Evolutionary conservation across 2,329 filamentous ascomycete species (phyloP).

Genomic region (Balansia obtecta): DNA sequence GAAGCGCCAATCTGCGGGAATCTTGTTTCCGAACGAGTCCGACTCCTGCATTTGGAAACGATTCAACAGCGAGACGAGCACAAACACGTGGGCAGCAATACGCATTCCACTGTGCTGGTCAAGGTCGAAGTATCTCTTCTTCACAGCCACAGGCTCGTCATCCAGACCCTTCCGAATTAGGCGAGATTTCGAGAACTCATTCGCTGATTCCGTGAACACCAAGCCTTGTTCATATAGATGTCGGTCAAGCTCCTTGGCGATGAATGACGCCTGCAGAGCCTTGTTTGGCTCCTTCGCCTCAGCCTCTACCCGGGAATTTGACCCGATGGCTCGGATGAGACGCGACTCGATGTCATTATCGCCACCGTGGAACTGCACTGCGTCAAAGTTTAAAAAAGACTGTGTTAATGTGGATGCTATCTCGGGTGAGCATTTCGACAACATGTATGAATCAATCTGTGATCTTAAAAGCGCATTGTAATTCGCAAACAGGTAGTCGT

Average conservation of each 20-base stretch:
- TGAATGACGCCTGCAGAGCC: constrained; percentile 62
- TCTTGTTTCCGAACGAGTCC: constrained; percentile 6
- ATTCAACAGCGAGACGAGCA: constrained; percentile 55
- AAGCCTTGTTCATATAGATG: constrained; percentile 49
- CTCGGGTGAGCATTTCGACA: constrained; percentile 40
- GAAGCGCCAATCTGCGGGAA: constrained; percentile 19
- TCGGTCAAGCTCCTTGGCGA: constrained; percentile 47
- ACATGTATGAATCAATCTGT: constrained; percentile 64
- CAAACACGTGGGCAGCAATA: constrained; percentile 53
- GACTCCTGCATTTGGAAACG: constrained; percentile 29
- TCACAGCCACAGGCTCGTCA: constrained; percentile 22
- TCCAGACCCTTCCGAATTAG: constrained; percentile 14
- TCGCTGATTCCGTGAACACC: constrained; percentile 16
- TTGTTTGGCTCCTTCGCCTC: constrained; percentile 58
- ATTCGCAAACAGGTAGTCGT: constrained; percentile 76
- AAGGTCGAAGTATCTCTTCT: constrained; percentile 38
- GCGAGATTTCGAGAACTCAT: constrained; percentile 12
- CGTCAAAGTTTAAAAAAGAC: constrained; percentile 52
- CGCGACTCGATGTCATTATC: constrained; percentile 38
- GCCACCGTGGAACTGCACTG: constrained; percentile 49
- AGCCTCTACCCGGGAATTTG: constrained; percentile 38
- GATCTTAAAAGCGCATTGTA: constrained; percentile 76
- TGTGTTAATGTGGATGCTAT: constrained; percentile 41
- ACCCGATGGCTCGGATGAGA: constrained; percentile 49
- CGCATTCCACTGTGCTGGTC: constrained; percentile 53